Evolutionary conservation across 225 moss, liverwort and hornwort genomes (phyloP).

Genomic region (Pseudisothecium myosuroides): DNA sequence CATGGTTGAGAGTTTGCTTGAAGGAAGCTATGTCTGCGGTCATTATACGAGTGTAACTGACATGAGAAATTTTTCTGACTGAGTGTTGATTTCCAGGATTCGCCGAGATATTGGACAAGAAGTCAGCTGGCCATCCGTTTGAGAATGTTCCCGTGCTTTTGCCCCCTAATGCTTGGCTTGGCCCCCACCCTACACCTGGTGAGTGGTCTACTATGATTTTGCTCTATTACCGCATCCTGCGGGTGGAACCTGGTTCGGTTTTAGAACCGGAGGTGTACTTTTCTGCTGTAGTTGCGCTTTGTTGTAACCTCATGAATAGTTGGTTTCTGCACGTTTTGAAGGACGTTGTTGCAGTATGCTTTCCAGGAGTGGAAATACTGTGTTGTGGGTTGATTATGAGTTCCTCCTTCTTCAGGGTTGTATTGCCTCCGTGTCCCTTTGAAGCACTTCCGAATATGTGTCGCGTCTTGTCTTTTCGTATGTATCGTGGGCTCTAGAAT

Average conservation of each 20-base stretch:
- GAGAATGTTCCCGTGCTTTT: conserved; percentile 94
- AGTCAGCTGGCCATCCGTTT: conserved; percentile 84
- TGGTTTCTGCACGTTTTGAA: too few species aligned
- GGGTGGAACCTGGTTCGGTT: background rate
- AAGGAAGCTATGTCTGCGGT: background rate
- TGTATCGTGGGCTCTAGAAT: background rate
- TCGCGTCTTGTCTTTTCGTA: background rate
- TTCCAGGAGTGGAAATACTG: background rate
- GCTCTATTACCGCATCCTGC: background rate
- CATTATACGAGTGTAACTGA: background rate
- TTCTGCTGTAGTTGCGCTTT: background rate
- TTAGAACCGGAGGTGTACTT: background rate
- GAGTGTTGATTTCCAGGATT: conserved; percentile 42
- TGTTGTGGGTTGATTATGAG: background rate
- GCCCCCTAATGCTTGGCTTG: conserved; percentile 87
- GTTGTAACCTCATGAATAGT: background rate
- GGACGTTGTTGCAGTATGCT: background rate
- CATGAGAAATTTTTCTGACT: background rate
- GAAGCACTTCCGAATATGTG: background rate
- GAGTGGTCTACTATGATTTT: conserved; percentile 4
- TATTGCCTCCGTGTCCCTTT: background rate
- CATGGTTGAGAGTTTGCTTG: background rate
- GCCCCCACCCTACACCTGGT: conserved; percentile 73
- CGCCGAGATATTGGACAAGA: conserved; percentile 70
- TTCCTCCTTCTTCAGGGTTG: background rate